Conservation (phyloP, 306 rosid species). For the Acacia confusa region DNA sequence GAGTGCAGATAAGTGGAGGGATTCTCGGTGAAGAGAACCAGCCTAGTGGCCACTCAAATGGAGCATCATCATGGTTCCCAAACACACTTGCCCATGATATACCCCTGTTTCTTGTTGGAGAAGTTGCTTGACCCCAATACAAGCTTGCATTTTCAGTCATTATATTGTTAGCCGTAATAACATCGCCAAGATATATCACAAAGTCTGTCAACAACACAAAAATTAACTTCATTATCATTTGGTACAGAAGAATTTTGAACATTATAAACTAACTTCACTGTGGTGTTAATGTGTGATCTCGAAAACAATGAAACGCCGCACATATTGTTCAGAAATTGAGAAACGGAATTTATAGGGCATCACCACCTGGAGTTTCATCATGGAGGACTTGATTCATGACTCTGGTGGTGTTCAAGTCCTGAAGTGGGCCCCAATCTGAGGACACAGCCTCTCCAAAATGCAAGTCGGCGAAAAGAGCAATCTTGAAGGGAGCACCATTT, state of each 20-base stretch:
- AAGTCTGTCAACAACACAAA: constrained; percentile 55
- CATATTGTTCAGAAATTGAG: neutral
- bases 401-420: constrained; percentile 55
- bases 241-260: neutral
- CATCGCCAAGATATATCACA: constrained; percentile 82
- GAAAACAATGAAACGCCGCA: neutral
- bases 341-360: neutral
- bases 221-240: constrained; percentile 23
- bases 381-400: constrained; percentile 59
- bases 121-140: constrained; percentile 74
- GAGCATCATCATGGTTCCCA: constrained; percentile 86
- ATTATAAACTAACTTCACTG: too few species aligned
- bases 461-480: constrained; percentile 71
- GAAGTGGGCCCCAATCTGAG: constrained; percentile 76
- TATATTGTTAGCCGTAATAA: constrained; percentile 78
- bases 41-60: constrained; percentile 73
- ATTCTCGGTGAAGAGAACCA: constrained; percentile 78
- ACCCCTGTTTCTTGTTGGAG: constrained; percentile 68
- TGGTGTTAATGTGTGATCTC: too few species aligned
- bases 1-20: constrained; percentile 54
- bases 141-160: constrained; percentile 65
- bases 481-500: constrained; percentile 45
- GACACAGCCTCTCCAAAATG: constrained; percentile 75
- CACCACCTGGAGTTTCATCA: constrained; percentile 44
- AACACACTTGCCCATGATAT: constrained; percentile 79